Evolutionary conservation across 768 basidiomycete genomes (phyloP).

Genomic region (Tephrocybe sp.): DNA sequence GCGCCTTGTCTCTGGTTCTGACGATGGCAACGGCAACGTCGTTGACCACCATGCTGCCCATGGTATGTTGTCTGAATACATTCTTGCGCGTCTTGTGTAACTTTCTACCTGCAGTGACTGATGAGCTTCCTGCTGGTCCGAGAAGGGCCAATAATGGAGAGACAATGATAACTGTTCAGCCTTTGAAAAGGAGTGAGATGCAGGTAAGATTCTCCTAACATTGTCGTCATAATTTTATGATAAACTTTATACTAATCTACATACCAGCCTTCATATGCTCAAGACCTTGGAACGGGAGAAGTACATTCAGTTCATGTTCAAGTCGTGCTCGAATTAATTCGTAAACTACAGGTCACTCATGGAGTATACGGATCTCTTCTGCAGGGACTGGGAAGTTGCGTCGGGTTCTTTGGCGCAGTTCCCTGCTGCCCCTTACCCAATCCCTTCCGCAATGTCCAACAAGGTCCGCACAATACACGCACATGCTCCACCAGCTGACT

Average conservation of each 20-base stretch:
- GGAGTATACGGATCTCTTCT: slow-evolving; percentile 85
- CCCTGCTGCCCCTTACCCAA: slow-evolving; percentile 87
- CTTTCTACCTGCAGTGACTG: slow-evolving; percentile 53
- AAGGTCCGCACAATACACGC: slow-evolving; percentile 48
- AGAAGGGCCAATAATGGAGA: slow-evolving; percentile 27
- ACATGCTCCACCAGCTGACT: slow-evolving; percentile 13
- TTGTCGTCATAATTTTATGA: slow-evolving; percentile 10
- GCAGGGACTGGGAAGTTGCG: slow-evolving; percentile 61
- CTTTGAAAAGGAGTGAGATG: slow-evolving; percentile 83
- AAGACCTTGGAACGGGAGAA: slow-evolving; percentile 76
- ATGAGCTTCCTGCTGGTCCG: slow-evolving; percentile 43
- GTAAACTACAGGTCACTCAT: slow-evolving; percentile 61
- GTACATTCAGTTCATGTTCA: slow-evolving; percentile 26
- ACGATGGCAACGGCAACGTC: slow-evolving; percentile 51
- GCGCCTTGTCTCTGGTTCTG: slow-evolving; percentile 44
- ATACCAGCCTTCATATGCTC: slow-evolving; percentile 83
- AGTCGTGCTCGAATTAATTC: not conserved
- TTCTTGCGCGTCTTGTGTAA: not conserved
- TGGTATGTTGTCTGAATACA: slow-evolving; percentile 41
- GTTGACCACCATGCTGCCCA: slow-evolving; percentile 71
- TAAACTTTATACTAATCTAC: not conserved
- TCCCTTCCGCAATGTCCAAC: slow-evolving; percentile 82
- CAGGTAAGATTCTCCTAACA: slow-evolving; percentile 49
- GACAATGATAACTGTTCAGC: slow-evolving; percentile 78
- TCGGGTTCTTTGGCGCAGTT: slow-evolving; percentile 73